Percentiles rank a stretch among this genome's conserved stretches.
Conservation (phyloP, 2,329 filamentous ascomycete genomes). For the Ustulina deusta region DNA sequence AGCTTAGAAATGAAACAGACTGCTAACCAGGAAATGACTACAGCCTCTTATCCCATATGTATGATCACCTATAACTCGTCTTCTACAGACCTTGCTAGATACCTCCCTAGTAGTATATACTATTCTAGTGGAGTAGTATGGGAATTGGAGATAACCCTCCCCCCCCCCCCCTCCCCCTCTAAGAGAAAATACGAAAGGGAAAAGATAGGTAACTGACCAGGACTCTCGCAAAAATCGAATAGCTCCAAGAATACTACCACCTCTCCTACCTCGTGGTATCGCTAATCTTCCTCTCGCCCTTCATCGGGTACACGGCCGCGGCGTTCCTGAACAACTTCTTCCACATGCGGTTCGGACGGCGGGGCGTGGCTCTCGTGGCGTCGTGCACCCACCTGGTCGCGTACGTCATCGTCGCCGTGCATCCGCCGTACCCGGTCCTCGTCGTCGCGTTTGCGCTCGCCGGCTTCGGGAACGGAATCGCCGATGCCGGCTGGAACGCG, state of each 20-base stretch:
- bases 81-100: background rate
- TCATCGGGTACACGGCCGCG: conserved; percentile 59
- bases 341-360: conserved; percentile 65
- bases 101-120: no score
- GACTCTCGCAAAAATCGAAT: conserved; percentile 3
- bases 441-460: conserved; percentile 74
- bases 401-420: conserved; percentile 71
- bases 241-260: conserved; percentile 61
- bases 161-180: background rate
- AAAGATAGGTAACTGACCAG: conserved; percentile 7
- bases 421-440: conserved; percentile 76
- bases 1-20: conserved; percentile 23
- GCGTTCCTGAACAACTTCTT: conserved; percentile 59
- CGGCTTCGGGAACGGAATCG: conserved; percentile 77
- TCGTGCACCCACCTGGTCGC: conserved; percentile 71
- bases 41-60: conserved; percentile 65
- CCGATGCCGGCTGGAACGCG: conserved; percentile 67
- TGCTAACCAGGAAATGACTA: conserved; percentile 17
- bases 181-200: background rate
- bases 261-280: conserved; percentile 62
- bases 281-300: conserved; percentile 61
- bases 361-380: conserved; percentile 73
- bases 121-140: background rate
- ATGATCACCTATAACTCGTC: conserved; percentile 41
- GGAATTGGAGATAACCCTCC: background rate